phyloP scores from a whole-genome alignment of 1,284 basidiomycete genomes.

The Anthracocystis walkeri region DNA sequence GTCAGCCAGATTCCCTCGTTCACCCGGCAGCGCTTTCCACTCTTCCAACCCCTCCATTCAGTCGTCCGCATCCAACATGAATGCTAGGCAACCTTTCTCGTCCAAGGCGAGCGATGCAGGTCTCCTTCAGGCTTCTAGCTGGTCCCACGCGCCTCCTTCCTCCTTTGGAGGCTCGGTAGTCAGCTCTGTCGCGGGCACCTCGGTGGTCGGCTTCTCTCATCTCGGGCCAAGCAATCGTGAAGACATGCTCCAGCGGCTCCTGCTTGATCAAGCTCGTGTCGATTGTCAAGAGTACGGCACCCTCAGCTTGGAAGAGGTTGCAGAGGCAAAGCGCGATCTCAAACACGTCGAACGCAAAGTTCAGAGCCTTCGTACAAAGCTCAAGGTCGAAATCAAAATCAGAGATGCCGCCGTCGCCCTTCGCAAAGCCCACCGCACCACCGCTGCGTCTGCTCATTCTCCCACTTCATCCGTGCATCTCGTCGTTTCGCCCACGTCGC shows the following conservation, averaged over 20 bases:
- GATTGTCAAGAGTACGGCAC: constrained; percentile 52
- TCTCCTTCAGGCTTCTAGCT: constrained; percentile 33
- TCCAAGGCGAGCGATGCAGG: constrained; percentile 19
- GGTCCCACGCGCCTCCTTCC: constrained; percentile 44
- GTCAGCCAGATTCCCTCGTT: constrained; percentile 14
- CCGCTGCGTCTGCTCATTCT: constrained; percentile 28
- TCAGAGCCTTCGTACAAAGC: constrained; percentile 44
- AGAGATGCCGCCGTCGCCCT: constrained; percentile 60
- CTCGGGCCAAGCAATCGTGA: constrained; percentile 34
- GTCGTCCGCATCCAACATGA: constrained; percentile 23
- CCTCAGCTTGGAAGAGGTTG: constrained; percentile 54
- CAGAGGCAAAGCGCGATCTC: constrained; percentile 52
- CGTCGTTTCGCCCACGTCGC: constrained; percentile 31
- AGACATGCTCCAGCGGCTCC: constrained; percentile 47
- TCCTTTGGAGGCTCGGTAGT: constrained; percentile 41
- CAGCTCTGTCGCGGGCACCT: constrained; percentile 27
- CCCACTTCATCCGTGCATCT: constrained; percentile 26
- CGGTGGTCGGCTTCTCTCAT: constrained; percentile 25
- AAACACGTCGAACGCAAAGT: constrained; percentile 50
- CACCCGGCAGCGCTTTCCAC: constrained; percentile 28
- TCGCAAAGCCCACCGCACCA: constrained; percentile 50
- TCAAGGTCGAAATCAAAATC: constrained; percentile 59
- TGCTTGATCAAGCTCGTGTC: constrained; percentile 52
- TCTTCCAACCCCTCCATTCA: constrained; percentile 38
- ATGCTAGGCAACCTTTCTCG: constrained; percentile 8